Evolutionary conservation across 1,139 yeast genomes (phyloP), one percentile per base, ranked within the genome.

Genomic region (Scheffersomyces cryptocercus): DNA sequence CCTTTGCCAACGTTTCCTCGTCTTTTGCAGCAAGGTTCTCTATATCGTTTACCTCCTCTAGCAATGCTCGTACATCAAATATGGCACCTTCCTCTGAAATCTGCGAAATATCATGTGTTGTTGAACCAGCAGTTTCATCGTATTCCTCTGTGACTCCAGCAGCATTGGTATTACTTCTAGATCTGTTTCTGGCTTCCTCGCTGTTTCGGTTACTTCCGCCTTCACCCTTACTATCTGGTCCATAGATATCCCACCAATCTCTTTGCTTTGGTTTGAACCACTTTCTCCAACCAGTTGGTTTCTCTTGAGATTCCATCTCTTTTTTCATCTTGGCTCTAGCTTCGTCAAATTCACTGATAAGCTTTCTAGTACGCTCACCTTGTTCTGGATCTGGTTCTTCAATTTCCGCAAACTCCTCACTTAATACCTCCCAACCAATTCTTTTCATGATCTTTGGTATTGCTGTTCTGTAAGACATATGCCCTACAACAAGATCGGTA

Each of bases 381-480:
- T 85, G 84, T 52, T 88, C 97, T 2, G 96, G 90, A 62, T 93
- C 97, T 0, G 97, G 96, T 56, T 93, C 97, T 59, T 91, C 98
- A 51, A 95, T 91, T 64, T 95, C 99, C 12, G 88, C 85, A 62
- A 95, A 93, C 60, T 91, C 96, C 50, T 93, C 99, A 52, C 87
- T 82, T 40, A 90, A 64, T 3, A 93, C 88, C 48, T 88, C 87
- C 84, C 96, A 88, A 8, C 88, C 90, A 36, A 88, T 60, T 39
- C 68, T 66, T 51, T 79, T 77, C 52, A 95, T 64, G 40, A 95
- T 74, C 53, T 80, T 81, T 0, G 99, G 99, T 75, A 95, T 89
- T 10, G 90, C 91, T 50, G 85, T 86, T 70, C 99, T 86, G 65
- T 95, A 95, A 5, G 88, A 88, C 97, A 95, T 89, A 67, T 95